Percentiles rank a stretch among this genome's conserved stretches.
Conservation (phyloP, 768 basidiomycete species). For the Lactarius akahatsu region DNA sequence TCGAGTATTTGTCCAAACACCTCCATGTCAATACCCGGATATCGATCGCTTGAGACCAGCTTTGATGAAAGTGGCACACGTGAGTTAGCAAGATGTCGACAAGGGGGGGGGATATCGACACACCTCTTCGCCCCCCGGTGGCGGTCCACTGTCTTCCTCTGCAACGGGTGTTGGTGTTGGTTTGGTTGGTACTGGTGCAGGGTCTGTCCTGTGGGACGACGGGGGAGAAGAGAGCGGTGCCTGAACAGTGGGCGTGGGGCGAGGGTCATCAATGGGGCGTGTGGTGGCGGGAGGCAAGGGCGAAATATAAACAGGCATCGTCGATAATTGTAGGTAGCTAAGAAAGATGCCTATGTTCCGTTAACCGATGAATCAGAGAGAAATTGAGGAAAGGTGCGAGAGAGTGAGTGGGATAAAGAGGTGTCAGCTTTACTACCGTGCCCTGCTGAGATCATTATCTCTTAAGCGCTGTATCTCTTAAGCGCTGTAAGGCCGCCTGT, state of each 20-base stretch:
- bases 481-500: not conserved
- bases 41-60: not conserved
- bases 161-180: not conserved
- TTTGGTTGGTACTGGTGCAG: not conserved
- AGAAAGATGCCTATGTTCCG: not conserved
- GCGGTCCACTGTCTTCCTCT: not conserved
- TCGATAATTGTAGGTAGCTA: not conserved
- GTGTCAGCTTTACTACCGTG: not conserved
- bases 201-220: slow-evolving; percentile 7
- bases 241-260: slow-evolving; percentile 3
- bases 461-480: slow-evolving; percentile 3
- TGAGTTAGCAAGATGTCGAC: not conserved
- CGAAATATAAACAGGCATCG: slow-evolving; percentile 18
- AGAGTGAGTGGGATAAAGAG: not conserved
- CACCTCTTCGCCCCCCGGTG: slow-evolving; percentile 7
- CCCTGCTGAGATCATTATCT: slow-evolving; percentile 1
- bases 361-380: not conserved
- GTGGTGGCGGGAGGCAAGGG: slow-evolving; percentile 13
- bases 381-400: not conserved
- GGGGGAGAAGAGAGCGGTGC: slow-evolving; percentile 7
- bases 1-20: slow-evolving; percentile 87
- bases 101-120: not conserved
- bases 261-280: slow-evolving; percentile 1
- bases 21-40: slow-evolving; percentile 68
- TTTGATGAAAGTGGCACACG: not conserved